A percentile compares a stretch with the other conserved stretches of the same genome.
These are phyloP conservation scores for Fusarium miscanthi DNA, from an alignment of 2,329 filamentous ascomycete genomes.

Conservation along the genomic window DNA sequence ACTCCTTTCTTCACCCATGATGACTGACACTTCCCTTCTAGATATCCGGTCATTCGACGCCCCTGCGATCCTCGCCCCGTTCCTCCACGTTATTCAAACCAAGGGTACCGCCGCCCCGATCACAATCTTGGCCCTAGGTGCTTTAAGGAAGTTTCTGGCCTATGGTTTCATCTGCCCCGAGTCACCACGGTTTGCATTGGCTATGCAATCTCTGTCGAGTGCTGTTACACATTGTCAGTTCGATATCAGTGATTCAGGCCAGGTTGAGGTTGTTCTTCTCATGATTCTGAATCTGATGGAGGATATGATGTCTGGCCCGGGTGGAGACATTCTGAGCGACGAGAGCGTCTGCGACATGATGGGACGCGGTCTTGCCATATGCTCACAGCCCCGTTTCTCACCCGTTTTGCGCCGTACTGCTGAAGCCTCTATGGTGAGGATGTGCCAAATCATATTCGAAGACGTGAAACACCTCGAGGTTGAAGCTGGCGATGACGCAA, in stretches of 20 bases:
- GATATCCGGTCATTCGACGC: constrained; percentile 92
- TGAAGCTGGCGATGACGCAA: constrained; percentile 74
- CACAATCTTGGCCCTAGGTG: constrained; percentile 91
- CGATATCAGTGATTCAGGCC: constrained; percentile 92
- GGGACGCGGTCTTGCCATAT: constrained; percentile 97
- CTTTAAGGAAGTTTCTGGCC: constrained; percentile 95
- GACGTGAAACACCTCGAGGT: constrained; percentile 85
- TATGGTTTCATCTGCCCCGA: constrained; percentile 89
- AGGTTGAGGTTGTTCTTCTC: constrained; percentile 93
- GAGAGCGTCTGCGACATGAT: constrained; percentile 99
- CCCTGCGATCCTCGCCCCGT: constrained; percentile 88
- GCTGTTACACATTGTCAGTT: constrained; percentile 98
- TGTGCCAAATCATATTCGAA: constrained; percentile 99
- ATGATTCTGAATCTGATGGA: constrained; percentile 98
- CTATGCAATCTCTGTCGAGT: constrained; percentile 93
- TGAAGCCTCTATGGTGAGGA: constrained; percentile 96
- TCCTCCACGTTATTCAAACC: constrained; percentile 95
- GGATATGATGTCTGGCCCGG: constrained; percentile 93
- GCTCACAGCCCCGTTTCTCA: constrained; percentile 91
- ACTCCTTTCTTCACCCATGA: neutral
- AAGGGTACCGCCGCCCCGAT: constrained; percentile 97
- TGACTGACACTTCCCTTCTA: constrained; percentile 49
- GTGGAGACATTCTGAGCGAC: constrained; percentile 92
- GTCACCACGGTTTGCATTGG: constrained; percentile 88
- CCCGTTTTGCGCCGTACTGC: constrained; percentile 91